Percentiles rank a stretch among this genome's conserved stretches.
Conservation (phyloP, 345 rosid genomes). For the Turritis glabra region DNA sequence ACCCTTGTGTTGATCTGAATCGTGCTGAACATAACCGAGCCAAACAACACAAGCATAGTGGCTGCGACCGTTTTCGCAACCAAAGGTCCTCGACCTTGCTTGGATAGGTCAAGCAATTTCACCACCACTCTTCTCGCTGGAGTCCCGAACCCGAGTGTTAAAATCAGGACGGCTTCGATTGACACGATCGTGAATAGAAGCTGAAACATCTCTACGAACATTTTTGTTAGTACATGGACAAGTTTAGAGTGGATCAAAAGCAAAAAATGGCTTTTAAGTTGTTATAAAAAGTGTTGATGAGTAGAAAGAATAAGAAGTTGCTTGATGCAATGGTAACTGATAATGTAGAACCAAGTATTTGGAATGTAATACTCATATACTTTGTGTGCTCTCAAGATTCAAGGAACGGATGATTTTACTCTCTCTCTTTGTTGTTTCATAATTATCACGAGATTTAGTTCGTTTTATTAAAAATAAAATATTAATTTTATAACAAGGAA, state of each 20-base stretch:
- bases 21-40: constrained; percentile 35
- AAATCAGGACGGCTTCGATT: constrained; percentile 25
- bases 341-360: constrained; percentile 18
- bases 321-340: constrained; percentile 26
- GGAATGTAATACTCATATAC: constrained; percentile 17
- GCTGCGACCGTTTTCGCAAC: constrained; percentile 34
- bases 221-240: constrained; percentile 1
- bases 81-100: constrained; percentile 37
- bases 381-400: constrained; percentile 23
- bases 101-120: constrained; percentile 34
- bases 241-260: not conserved
- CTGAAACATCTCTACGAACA: constrained; percentile 41
- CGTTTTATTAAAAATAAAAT: not conserved
- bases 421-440: not conserved
- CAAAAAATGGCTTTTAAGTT: not conserved
- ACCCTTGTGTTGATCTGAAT: constrained; percentile 38
- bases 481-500: not conserved
- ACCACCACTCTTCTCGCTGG: constrained; percentile 36
- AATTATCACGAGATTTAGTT: not conserved
- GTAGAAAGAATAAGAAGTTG: constrained; percentile 25
- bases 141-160: constrained; percentile 37
- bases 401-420: not conserved
- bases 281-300: constrained; percentile 8
- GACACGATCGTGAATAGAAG: constrained; percentile 31
- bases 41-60: constrained; percentile 41